Evolutionary conservation across 116 monocot species (phyloP).

Genomic region (Papilionanthe hybrid): DNA sequence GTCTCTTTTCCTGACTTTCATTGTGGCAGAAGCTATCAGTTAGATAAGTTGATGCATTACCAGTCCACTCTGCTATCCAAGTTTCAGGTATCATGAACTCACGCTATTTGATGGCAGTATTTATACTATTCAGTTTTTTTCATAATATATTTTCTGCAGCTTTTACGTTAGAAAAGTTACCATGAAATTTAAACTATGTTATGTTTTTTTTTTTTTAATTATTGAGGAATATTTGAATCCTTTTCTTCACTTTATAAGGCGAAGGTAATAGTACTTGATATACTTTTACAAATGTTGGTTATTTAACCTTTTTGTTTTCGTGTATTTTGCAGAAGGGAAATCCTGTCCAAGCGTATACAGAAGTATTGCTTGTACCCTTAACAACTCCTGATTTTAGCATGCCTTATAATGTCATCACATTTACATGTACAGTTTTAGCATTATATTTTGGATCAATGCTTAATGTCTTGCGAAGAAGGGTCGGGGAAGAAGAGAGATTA

Average conservation of each 20-base stretch:
- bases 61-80: slow-evolving; percentile 46
- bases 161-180: neutral
- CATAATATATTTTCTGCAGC: neutral
- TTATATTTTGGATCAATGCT: slow-evolving; percentile 87
- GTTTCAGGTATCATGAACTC: slow-evolving; percentile 44
- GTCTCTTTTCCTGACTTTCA: slow-evolving; percentile 66
- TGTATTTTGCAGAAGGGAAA: slow-evolving; percentile 50
- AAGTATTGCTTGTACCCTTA: slow-evolving; percentile 92
- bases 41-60: slow-evolving; percentile 15
- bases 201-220: neutral
- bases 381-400: slow-evolving; percentile 99
- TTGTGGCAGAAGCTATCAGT: slow-evolving; percentile 44
- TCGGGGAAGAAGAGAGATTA: slow-evolving; percentile 71
- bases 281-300: neutral
- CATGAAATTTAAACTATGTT: neutral
- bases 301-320: neutral
- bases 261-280: neutral
- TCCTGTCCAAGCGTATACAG: slow-evolving; percentile 60
- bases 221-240: neutral
- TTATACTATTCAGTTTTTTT: neutral
- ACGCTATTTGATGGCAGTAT: neutral
- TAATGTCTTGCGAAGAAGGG: slow-evolving; percentile 59
- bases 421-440: slow-evolving; percentile 86
- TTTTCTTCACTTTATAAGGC: neutral
- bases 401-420: slow-evolving; percentile 99